Conservation (phyloP, 2,329 filamentous ascomycete species). For the Pezizomycotina sp. region DNA sequence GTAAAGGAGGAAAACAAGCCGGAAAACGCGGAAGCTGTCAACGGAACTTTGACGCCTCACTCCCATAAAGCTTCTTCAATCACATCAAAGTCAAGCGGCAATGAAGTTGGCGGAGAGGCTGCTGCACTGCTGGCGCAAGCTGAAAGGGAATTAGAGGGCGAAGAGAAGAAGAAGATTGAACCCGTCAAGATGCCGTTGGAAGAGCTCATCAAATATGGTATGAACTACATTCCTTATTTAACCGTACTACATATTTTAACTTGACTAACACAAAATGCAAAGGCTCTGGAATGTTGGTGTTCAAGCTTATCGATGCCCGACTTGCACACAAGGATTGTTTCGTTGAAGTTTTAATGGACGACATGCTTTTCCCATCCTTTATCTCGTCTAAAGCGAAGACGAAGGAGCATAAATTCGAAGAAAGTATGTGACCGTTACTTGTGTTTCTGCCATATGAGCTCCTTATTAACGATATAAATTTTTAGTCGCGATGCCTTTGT, state of each 20-base stretch:
- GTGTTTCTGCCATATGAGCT: neutral
- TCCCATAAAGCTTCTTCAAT: slow-evolving; percentile 25
- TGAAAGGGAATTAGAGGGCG: slow-evolving; percentile 28
- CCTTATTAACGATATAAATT: slow-evolving; percentile 28
- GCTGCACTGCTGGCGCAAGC: slow-evolving; percentile 34
- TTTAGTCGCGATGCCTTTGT: slow-evolving; percentile 89
- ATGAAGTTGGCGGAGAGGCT: slow-evolving; percentile 29
- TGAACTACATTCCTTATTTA: slow-evolving; percentile 22
- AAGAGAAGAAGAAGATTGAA: slow-evolving; percentile 41
- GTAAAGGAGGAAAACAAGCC: slow-evolving; percentile 1
- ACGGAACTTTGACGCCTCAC: too few species aligned
- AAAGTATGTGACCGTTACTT: slow-evolving; percentile 38
- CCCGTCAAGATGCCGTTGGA: slow-evolving; percentile 66
- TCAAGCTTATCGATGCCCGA: slow-evolving; percentile 82
- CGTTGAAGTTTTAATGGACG: slow-evolving; percentile 81
- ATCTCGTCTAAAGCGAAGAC: slow-evolving; percentile 58
- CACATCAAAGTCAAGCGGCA: too few species aligned
- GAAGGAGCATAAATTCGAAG: slow-evolving; percentile 59
- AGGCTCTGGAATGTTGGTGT: slow-evolving; percentile 86
- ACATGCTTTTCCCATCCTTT: slow-evolving; percentile 84
- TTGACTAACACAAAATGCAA: slow-evolving; percentile 27
- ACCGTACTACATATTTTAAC: slow-evolving; percentile 5
- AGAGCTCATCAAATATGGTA: slow-evolving; percentile 63
- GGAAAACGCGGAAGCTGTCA: slow-evolving; percentile 1
- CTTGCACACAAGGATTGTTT: slow-evolving; percentile 59